A percentile compares a stretch with the other conserved stretches of the same genome.
These are phyloP conservation scores for Geotrichum candidum DNA, from an alignment of 1,139 yeast genomes.

Conservation along the genomic window DNA sequence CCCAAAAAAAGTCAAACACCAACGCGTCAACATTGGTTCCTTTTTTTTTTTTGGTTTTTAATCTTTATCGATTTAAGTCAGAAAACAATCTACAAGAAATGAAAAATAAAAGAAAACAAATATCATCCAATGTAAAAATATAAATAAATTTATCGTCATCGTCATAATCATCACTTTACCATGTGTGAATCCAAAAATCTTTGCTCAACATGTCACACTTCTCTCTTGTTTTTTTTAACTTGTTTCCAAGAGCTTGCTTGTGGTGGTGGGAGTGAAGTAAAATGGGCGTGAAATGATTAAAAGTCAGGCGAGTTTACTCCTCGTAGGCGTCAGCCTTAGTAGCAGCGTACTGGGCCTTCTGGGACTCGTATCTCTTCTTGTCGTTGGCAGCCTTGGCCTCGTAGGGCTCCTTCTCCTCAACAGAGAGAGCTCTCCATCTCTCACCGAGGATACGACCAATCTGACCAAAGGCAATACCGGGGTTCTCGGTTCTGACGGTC, in stretches of 20 bases:
- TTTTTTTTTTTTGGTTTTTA: no score
- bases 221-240: no score
- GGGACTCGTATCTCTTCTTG: conserved; percentile 94
- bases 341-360: conserved; percentile 73
- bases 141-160: conserved; percentile 6
- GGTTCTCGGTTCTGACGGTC: conserved; percentile 87
- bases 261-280: not conserved
- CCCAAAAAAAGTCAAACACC: not conserved
- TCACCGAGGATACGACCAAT: conserved; percentile 65
- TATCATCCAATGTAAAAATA: not conserved
- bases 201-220: not conserved
- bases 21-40: not conserved
- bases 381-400: conserved; percentile 91
- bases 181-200: conserved; percentile 8
- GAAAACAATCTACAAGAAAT: not conserved
- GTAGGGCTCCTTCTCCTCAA: conserved; percentile 80
- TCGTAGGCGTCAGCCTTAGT: conserved; percentile 27
- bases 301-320: conserved; percentile 20
- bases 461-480: conserved; percentile 79
- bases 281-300: not conserved
- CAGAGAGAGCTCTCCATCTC: conserved; percentile 84
- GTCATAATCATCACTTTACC: conserved; percentile 15
- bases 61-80: not conserved
- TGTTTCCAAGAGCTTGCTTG: not conserved
- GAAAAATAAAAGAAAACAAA: not conserved